Percentiles rank a stretch among this genome's conserved stretches.
Evolutionary conservation across 495 filamentous ascomycete genomes (phyloP).

Genomic region (Sphaerosporella brunnea): DNA sequence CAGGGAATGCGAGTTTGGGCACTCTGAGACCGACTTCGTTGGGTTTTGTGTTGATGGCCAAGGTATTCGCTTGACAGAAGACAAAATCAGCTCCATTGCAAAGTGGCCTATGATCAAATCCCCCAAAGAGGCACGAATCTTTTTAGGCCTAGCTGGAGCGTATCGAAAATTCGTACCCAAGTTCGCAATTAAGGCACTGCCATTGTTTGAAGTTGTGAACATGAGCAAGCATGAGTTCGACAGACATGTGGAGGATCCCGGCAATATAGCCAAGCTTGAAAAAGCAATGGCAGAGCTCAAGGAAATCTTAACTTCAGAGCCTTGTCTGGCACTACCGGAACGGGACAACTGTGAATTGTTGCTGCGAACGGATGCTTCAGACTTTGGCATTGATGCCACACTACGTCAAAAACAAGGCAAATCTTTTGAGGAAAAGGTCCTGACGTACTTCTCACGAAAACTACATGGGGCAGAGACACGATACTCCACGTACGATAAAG

Average conservation of each 20-base stretch:
- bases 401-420: background rate
- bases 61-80: background rate
- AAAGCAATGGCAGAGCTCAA: background rate
- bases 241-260: background rate
- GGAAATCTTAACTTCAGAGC: background rate
- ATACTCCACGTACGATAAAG: background rate
- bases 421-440: background rate
- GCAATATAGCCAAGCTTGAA: background rate
- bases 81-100: background rate
- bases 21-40: background rate
- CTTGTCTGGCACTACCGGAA: background rate
- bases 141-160: background rate
- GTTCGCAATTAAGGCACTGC: background rate
- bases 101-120: background rate
- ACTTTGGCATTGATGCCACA: background rate
- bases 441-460: background rate
- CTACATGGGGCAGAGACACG: background rate
- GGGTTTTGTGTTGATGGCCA: background rate
- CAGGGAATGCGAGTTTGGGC: constrained; percentile 25
- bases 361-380: background rate
- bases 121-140: background rate
- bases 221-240: background rate
- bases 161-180: background rate
- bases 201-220: background rate
- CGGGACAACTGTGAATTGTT: background rate